These are phyloP conservation scores for Rhodosporidiobolus odoratus DNA, from an alignment of 768 basidiomycete genomes.

Conservation along the genomic window DNA sequence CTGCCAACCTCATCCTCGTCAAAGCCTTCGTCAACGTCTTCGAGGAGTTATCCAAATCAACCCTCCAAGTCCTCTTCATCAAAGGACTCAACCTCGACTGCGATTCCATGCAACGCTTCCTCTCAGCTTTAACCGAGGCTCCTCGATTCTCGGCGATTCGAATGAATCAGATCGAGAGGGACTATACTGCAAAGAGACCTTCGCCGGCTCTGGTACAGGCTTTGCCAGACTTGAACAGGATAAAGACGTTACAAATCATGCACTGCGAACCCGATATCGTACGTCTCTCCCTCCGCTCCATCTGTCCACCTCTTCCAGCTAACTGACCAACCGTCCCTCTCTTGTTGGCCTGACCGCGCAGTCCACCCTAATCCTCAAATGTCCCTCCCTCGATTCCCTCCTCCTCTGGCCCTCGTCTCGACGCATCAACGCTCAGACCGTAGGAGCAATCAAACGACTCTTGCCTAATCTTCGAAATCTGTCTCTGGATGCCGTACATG, in stretches of 20 bases:
- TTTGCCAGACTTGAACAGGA: background rate
- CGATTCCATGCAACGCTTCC: background rate
- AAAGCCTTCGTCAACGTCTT: too few relatives aligned
- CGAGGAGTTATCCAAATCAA: too few relatives aligned
- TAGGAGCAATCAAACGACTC: slow-evolving; percentile 10
- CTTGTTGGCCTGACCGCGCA: background rate
- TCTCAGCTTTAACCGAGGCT: background rate
- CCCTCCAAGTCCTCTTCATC: slow-evolving; percentile 26
- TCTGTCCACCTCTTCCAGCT: background rate
- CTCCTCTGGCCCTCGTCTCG: slow-evolving; percentile 32
- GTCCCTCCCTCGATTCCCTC: slow-evolving; percentile 28
- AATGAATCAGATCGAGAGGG: slow-evolving; percentile 25
- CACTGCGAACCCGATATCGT: slow-evolving; percentile 17
- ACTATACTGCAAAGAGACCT: background rate
- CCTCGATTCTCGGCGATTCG: slow-evolving; percentile 10
- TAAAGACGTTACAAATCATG: slow-evolving; percentile 35
- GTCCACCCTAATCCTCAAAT: slow-evolving; percentile 1
- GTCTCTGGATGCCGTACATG: slow-evolving; percentile 31
- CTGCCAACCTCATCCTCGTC: too few relatives aligned
- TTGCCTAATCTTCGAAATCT: slow-evolving; percentile 23
- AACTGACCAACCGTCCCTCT: too few relatives aligned
- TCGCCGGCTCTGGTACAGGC: background rate
- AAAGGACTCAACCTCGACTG: background rate
- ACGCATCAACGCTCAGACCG: background rate
- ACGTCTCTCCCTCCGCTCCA: background rate